Evolutionary conservation across 2,329 filamentous ascomycete species (phyloP), one percentile per base, ranked within the genome.

Genomic region (Colletotrichum orbiculare): DNA sequence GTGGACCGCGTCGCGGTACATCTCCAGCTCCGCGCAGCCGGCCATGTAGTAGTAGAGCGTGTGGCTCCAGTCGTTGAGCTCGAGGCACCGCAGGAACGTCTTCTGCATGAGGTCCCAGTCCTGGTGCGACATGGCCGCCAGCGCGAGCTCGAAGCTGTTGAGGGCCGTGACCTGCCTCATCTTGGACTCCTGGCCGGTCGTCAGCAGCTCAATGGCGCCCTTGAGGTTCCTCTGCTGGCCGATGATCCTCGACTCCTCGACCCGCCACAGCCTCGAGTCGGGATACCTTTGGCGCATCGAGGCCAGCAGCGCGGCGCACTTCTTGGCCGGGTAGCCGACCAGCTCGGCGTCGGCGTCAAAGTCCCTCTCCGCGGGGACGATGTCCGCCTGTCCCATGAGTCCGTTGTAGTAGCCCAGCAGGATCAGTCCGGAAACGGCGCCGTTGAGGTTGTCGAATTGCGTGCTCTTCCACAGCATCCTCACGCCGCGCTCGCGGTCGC

Each of bases 381-480:
- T 97, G 74, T 99, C 96, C 67, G 93, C 93, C 69, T 93, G 91
- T 2, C 92, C 92, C 13, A 96, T 85, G 38, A 97, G 86, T 6
- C 91, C 91, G 73, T 97, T 97, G 78, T 97, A 97, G 77, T 94
- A 98, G 1, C 88, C 89, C 13, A 98, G 83, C 0, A 97, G 81
- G 34, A 93, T 86, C 45, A 98, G 83, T 0, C 91, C 93, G 0
- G 94, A 90, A 73, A 98, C 90, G 7, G 92, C 95, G n/a, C 94
- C 95, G 73, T 97, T 96, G 72, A 98, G 87, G 75, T 97, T 97
- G 67, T 89, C 80, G 75, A 94, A 96, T 54, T 89, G 89, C 25
- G 93, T 94, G 11, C 93, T 92, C 74, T 92, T 89, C 96, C 96
- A 99, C 5, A 99, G 87, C 87, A 97, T 91, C 43, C 86, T 83